Evolutionary conservation across 345 rosid species (phyloP), one percentile per base, ranked within the genome.

Genomic region (Conringia planisiliqua): DNA sequence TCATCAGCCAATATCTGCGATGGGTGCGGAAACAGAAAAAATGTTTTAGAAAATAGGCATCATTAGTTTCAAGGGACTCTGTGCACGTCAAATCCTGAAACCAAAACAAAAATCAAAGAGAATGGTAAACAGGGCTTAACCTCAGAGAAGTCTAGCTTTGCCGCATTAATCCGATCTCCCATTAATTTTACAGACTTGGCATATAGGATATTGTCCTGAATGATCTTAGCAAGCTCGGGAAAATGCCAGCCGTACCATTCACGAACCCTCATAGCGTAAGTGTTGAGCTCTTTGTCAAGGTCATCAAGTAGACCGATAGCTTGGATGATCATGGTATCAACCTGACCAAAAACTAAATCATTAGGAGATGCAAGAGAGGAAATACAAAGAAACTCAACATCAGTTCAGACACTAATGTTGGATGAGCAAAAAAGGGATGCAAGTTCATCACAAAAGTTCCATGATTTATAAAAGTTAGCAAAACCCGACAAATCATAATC

Each of bases 161-260:
- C 88, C 0, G 99, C 97, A 79, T 89, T 89, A 33, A 78, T 82
- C 14, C 99, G 91, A 63, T 84, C 10, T 20, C 99, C 90, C 98
- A 95, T 88, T 64, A 89, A 62, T 77, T 95, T 95, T 42, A 95
- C 98, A 7, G 86, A 44, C 83, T 90, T 92, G 18, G 97, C 98
- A 71, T 95, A 92, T 0, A 63, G 81, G 47, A 95, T 92, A 81
- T 90, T 92, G 72, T 95, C 98, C 30, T 79, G 84, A 16, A 95
- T 74, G 69, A 95, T 90, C 88, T 87, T 92, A 3, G 94, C 92
- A 62, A 95, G 98, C 87, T 95, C 99, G 0, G 98, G 99, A 76
- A 95, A 92, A 86, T 95, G 99, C 98, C 96, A 95, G 33, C 97
- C 98, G 14, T 92, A 92, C 98, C 97, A 89, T 57, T 95, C 97